phyloP scores from a whole-genome alignment of 2,329 filamentous ascomycete species.

The Talaromyces sp. region DNA sequence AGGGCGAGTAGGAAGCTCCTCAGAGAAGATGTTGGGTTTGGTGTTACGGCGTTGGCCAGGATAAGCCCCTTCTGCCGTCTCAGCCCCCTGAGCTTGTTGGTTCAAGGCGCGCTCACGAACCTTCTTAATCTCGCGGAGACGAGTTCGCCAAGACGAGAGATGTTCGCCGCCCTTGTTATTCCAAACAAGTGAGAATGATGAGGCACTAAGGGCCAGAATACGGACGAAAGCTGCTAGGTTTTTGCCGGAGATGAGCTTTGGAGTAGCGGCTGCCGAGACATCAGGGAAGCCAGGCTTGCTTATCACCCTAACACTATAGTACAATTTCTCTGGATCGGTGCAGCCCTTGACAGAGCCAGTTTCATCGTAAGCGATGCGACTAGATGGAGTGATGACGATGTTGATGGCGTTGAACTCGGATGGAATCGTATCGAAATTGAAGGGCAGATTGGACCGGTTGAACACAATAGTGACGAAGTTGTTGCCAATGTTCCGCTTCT shows the following conservation, averaged over 20 bases:
- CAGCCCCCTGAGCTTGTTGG: slow-evolving; percentile 32
- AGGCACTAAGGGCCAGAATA: slow-evolving; percentile 87
- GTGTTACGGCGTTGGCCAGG: slow-evolving; percentile 40
- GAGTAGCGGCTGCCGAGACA: slow-evolving; percentile 84
- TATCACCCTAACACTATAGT: slow-evolving; percentile 88
- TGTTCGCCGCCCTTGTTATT: slow-evolving; percentile 73
- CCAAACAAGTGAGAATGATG: slow-evolving; percentile 93
- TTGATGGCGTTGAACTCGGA: slow-evolving; percentile 97
- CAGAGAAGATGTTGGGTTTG: slow-evolving; percentile 41
- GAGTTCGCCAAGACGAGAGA: slow-evolving; percentile 84
- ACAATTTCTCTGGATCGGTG: slow-evolving; percentile 50
- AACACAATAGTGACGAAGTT: slow-evolving; percentile 98
- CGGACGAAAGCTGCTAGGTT: slow-evolving; percentile 85
- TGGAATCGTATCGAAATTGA: slow-evolving; percentile 87
- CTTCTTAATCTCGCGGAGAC: slow-evolving; percentile 80
- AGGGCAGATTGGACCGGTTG: slow-evolving; percentile 90
- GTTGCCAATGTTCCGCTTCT: slow-evolving; percentile 95
- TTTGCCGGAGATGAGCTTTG: slow-evolving; percentile 83
- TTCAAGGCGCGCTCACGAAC: slow-evolving; percentile 64
- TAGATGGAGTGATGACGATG: slow-evolving; percentile 88
- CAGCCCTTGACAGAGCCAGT: slow-evolving; percentile 40
- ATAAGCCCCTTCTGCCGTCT: slow-evolving; percentile 36
- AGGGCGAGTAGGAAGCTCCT: slow-evolving; percentile 37
- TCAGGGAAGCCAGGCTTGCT: slow-evolving; percentile 87
- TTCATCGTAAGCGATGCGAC: slow-evolving; percentile 37